Evolutionary conservation across 345 rosid species (phyloP).

Genomic region (Aquilaria malaccensis): DNA sequence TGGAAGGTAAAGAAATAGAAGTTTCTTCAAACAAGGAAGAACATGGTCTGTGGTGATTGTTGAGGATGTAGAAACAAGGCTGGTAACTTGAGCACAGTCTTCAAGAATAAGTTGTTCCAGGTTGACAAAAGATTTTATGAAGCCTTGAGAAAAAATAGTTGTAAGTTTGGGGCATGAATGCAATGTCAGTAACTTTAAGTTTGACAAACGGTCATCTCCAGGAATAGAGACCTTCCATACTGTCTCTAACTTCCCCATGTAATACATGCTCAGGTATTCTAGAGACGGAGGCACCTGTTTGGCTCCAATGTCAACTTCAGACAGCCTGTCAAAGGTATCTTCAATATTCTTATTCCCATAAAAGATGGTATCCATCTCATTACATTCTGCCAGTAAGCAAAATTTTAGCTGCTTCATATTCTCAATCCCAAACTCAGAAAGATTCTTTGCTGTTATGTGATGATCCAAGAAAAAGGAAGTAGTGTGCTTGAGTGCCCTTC

Average conservation of each 20-base stretch:
- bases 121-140: conserved; percentile 9
- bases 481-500: conserved; percentile 7
- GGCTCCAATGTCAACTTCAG: neutral
- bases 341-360: conserved; percentile 4
- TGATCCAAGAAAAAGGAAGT: conserved; percentile 23
- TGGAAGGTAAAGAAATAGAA: conserved; percentile 9
- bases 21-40: conserved; percentile 2
- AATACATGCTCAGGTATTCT: conserved; percentile 13
- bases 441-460: conserved; percentile 6
- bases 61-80: conserved; percentile 1
- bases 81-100: conserved; percentile 10
- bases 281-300: conserved; percentile 7
- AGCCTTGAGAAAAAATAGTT: conserved; percentile 5
- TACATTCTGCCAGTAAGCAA: conserved; percentile 25
- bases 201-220: conserved; percentile 1
- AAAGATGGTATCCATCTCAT: conserved; percentile 9
- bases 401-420: conserved; percentile 18
- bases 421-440: conserved; percentile 15
- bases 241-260: conserved; percentile 8
- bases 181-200: conserved; percentile 17
- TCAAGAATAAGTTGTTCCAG: conserved; percentile 14
- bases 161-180: conserved; percentile 5
- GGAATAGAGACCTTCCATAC: conserved; percentile 14
- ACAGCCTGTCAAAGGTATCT: neutral
- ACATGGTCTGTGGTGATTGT: neutral